Conservation (phyloP, 1,284 basidiomycete species). For the Leccinum subspadiceum region DNA sequence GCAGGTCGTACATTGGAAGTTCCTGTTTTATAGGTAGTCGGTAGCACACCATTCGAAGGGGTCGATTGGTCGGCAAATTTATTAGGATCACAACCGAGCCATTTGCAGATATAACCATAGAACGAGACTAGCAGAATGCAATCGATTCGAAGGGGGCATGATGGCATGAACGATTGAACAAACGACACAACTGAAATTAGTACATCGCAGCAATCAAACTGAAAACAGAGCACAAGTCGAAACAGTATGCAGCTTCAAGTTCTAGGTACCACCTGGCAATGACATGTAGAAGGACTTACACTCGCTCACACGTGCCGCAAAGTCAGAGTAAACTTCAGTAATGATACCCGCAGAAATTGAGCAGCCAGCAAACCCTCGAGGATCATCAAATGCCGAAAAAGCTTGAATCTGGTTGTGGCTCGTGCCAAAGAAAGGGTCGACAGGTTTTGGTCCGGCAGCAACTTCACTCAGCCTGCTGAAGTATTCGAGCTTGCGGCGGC, state of each 20-base stretch:
- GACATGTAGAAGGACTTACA: neutral
- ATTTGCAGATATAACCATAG: neutral
- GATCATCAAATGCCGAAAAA: neutral
- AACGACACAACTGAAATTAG: neutral
- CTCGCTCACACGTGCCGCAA: neutral
- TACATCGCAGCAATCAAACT: neutral
- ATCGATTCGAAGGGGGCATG: neutral
- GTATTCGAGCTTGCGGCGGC: neutral
- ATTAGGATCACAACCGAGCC: neutral
- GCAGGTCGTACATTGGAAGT: conserved; percentile 54
- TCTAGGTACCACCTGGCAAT: neutral
- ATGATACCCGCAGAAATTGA: neutral
- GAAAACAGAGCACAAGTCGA: neutral
- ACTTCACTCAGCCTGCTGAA: neutral
- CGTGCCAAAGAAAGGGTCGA: neutral
- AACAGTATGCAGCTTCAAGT: neutral
- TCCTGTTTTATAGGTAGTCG: conserved; percentile 9
- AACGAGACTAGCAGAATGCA: neutral
- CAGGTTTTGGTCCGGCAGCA: neutral
- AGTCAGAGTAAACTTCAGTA: neutral
- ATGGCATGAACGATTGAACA: neutral
- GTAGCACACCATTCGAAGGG: neutral
- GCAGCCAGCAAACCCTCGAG: neutral
- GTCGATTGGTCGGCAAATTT: neutral
- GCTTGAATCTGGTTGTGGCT: neutral